Evolutionary conservation across 192 early-diverging fungal genomes (phyloP).

Genomic region (Linnemannia exigua): DNA sequence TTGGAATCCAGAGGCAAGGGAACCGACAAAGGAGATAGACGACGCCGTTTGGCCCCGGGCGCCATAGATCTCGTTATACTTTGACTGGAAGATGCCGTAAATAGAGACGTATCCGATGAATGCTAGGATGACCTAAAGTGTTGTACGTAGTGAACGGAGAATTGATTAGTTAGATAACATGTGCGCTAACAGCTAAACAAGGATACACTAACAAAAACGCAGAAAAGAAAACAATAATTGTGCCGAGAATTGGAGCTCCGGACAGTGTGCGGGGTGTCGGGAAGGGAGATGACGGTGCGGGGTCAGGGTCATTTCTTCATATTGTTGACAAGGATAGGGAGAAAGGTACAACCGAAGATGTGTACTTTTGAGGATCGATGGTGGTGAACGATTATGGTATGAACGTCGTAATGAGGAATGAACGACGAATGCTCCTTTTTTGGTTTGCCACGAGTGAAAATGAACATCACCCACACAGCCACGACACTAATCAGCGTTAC

Average conservation of each 20-base stretch:
- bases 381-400: no score
- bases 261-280: background rate
- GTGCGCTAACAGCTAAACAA: no score
- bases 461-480: background rate
- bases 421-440: background rate
- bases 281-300: background rate
- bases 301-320: background rate
- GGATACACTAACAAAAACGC: background rate
- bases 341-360: background rate
- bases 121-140: constrained; percentile 35
- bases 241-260: constrained; percentile 3
- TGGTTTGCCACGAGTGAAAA: background rate
- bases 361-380: background rate
- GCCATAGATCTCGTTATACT: constrained; percentile 50
- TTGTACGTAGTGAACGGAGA: background rate
- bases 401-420: background rate
- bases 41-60: constrained; percentile 23
- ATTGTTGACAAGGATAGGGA: background rate
- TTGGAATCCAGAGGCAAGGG: constrained; percentile 43
- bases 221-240: background rate
- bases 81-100: constrained; percentile 49
- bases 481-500: background rate
- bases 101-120: constrained; percentile 49
- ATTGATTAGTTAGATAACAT: background rate
- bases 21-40: constrained; percentile 40